phyloP scores from a whole-genome alignment of 441 rosid species.

The Euphorbia neoarborescens region DNA sequence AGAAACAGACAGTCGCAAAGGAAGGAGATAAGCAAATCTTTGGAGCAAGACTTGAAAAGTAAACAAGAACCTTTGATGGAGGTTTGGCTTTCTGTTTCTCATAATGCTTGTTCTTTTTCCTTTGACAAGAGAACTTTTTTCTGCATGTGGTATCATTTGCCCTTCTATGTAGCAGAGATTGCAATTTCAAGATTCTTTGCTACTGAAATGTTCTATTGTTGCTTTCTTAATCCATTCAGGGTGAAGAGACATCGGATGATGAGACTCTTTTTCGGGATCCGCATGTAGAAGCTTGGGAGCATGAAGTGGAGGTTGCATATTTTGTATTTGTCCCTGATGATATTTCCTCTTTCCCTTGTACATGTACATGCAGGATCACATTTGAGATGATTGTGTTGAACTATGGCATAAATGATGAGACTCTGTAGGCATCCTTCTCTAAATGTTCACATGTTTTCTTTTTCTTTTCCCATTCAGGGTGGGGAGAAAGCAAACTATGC shows the following conservation, averaged over 20 bases:
- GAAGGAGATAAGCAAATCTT: slow-evolving; percentile 38
- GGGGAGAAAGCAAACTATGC: slow-evolving; percentile 6
- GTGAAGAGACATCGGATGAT: not conserved
- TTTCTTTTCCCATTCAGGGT: slow-evolving; percentile 15
- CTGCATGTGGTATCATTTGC: not conserved
- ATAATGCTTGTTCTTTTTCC: not conserved
- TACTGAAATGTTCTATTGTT: not conserved
- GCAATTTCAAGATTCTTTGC: not conserved
- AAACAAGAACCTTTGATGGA: slow-evolving; percentile 33
- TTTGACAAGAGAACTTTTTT: not conserved
- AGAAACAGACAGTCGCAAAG: slow-evolving; percentile 46
- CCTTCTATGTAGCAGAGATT: slow-evolving; percentile 11
- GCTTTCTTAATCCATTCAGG: slow-evolving; percentile 12
- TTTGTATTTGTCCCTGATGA: not conserved
- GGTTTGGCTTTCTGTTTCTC: slow-evolving; percentile 36
- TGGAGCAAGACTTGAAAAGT: slow-evolving; percentile 58
- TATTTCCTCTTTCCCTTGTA: not conserved
- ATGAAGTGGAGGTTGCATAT: slow-evolving; percentile 28
- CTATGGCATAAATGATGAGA: slow-evolving; percentile 9
- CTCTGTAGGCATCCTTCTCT: not conserved
- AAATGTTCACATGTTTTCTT: slow-evolving; percentile 11
- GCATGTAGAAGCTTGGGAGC: slow-evolving; percentile 16
- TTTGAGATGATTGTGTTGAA: not conserved
- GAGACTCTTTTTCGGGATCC: slow-evolving; percentile 6
- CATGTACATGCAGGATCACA: not conserved